Evolutionary conservation across 345 rosid genomes (phyloP), one percentile per base, ranked within the genome.

Genomic region (Crucihimalaya himalaica): DNA sequence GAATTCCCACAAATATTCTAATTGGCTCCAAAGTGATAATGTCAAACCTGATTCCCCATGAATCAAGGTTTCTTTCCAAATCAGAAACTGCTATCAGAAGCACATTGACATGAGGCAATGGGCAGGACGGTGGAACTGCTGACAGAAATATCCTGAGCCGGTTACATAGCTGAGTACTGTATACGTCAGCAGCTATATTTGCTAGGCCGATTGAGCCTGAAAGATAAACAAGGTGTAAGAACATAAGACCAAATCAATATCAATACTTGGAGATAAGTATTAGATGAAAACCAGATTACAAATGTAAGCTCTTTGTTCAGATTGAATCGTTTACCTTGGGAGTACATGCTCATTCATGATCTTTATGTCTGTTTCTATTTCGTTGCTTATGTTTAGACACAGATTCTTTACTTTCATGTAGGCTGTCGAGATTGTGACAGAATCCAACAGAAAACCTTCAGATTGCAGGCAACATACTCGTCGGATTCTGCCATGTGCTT

Each of bases 161-260:
- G 81, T 75, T 81, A 66, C 85, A 86, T 39, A 92, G 84, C 74
- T 88, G 96, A 13, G 84, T 86, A 77, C 89, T 95, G 80, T 95
- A 88, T 54, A 92, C 92, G 23, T 89, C 86, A 37, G 97, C 87
- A 37, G 88, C 83, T 68, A 95, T 84, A 79, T 81, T 86, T 55
- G 99, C 88, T 48, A 95, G n/a, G n/a, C n/a, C n/a, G n/a, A 95
- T 82, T 54, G 93, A 92, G 79, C 99, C 90, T 88, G 77, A 89
- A 63, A 28, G 15, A 42, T 34, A 27, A 19, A 63, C 32, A 73
- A 68, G 8, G 32, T 51, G 35, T 14, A 40, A 66, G 46, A 72
- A 29, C 19, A 66, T 16, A 16, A 71, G n/a, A 51, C 32, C 12
- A 32, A 51, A 40, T 70, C 25, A 65, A 27, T 55, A 58, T 18